Evolutionary conservation across 352 stramenopile species (phyloP).

Genomic region (Elongisporangium prolatum): DNA sequence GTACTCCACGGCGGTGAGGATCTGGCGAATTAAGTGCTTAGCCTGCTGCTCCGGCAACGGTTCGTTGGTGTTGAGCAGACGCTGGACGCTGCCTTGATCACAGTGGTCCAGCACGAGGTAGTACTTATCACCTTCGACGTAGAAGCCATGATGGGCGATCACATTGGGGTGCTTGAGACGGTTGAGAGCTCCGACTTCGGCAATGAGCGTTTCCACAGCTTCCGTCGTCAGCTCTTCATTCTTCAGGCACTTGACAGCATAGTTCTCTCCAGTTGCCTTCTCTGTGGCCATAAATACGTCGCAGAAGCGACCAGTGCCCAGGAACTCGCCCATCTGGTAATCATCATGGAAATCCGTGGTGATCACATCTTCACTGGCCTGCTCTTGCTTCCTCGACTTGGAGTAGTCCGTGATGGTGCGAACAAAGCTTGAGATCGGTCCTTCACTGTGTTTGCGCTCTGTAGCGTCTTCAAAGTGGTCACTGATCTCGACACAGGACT

Average conservation of each 20-base stretch:
- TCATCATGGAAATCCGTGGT: conserved; percentile 41
- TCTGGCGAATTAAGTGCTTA: conserved; percentile 69
- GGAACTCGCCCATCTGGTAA: conserved; percentile 53
- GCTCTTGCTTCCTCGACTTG: conserved; percentile 9
- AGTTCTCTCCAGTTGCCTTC: conserved; percentile 27
- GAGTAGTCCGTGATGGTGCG: conserved; percentile 29
- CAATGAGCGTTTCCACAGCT: conserved; percentile 58
- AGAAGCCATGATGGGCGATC: conserved; percentile 79
- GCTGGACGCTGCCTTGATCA: conserved; percentile 74
- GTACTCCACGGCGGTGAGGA: conserved; percentile 75
- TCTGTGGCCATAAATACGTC: conserved; percentile 51
- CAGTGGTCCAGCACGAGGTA: conserved; percentile 87
- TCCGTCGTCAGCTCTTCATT: conserved; percentile 39
- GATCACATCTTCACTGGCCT: conserved; percentile 4
- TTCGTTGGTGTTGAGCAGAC: conserved; percentile 57
- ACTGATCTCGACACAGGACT: conserved; percentile 35
- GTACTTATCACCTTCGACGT: conserved; percentile 68
- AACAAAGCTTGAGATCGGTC: conserved; percentile 28
- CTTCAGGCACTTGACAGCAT: conserved; percentile 67
- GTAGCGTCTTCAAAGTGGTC: conserved; percentile 6
- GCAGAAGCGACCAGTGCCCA: conserved; percentile 59
- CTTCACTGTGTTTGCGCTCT: conserved; percentile 1
- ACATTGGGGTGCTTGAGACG: conserved; percentile 79
- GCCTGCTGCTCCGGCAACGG: conserved; percentile 62
- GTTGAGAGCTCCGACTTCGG: conserved; percentile 61